Base-by-base conservation (phyloP, 1,139 yeast species). In the Debaryomyces robertsiae region DNA sequence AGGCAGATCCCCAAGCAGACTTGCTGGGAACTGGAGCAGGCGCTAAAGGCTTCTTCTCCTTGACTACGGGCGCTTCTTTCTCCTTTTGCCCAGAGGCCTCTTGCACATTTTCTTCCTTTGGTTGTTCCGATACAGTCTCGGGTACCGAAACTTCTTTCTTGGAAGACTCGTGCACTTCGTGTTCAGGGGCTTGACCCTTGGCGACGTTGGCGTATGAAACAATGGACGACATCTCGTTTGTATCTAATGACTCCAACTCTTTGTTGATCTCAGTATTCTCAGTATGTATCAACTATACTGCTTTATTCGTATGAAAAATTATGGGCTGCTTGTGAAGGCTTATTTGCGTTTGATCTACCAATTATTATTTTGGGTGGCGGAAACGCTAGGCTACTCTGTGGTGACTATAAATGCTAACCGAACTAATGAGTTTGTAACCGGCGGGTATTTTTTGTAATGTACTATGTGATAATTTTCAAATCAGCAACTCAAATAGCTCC, bases 21-120 rank as follows among this genome's bases (percentile, higher is more conserved):
- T 77, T 79, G 32, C 75, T 61, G 32, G 94, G 94, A 41, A 84
- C 77, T 7, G 93, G 93, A 34, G 94, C 94, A 6, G 91, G 91
- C 11, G 87, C 82, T 53, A 83, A 70, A 15, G 66, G 60, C 39
- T 67, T 70, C 53, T 69, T 70, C 40, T 60, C 61, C 49, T 61
- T 63, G 16, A 23, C 35, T 11, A 18, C 36, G 16, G 22, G 30
- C n/a, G 41, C 27, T 19, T 44, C 46, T 24, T 38, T 40, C 6
- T 30, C 35, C 17, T 25, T 28, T 13, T 16, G 30, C 13, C 11
- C 34, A 17, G 30, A 32, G 6, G 23, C 11, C 7, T 33, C 32
- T 7, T 35, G 18, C 14, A 22, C 25, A 16, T 7, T 27, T 14
- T 29, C 36, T 7, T 36, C 30, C 6, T 36, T 38, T 30, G 38